Percentiles rank a stretch among this genome's conserved stretches.
phyloP scores from a whole-genome alignment of 257 asterid species.

The Asclepias syriaca region DNA sequence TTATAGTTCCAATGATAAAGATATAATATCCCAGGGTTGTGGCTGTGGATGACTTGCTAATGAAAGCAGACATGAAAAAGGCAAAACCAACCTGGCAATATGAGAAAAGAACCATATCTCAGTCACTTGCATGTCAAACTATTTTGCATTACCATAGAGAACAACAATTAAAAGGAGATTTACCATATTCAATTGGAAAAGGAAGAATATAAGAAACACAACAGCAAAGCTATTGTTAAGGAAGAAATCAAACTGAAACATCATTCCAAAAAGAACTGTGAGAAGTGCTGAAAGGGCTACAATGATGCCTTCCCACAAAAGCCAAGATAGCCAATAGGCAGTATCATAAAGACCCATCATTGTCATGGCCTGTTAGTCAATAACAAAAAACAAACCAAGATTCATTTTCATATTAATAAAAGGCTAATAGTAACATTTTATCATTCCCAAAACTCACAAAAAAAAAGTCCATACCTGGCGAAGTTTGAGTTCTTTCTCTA shows the following conservation, averaged over 20 bases:
- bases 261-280: conserved; percentile 85
- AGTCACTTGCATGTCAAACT: neutral
- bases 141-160: neutral
- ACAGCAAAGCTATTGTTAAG: conserved; percentile 64
- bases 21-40: conserved; percentile 64
- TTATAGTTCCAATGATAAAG: conserved; percentile 67
- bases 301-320: conserved; percentile 81
- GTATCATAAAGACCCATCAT: conserved; percentile 98
- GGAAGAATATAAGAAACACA: conserved; percentile 71
- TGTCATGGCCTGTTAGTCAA: conserved; percentile 65
- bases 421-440: neutral
- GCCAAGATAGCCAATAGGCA: conserved; percentile 93
- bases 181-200: conserved; percentile 86
- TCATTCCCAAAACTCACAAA: conserved; percentile 15
- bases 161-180: conserved; percentile 16
- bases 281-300: conserved; percentile 62
- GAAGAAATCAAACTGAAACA: conserved; percentile 89
- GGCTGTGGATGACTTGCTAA: conserved; percentile 75
- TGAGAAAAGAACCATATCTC: conserved; percentile 10
- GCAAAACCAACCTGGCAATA: conserved; percentile 69
- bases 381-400: conserved; percentile 6
- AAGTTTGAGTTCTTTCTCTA: conserved; percentile 91
- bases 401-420: conserved; percentile 6
- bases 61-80: conserved; percentile 68
- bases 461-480: conserved; percentile 60